phyloP scores from a whole-genome alignment of 495 filamentous ascomycete species.

The Cryomyces minteri region DNA sequence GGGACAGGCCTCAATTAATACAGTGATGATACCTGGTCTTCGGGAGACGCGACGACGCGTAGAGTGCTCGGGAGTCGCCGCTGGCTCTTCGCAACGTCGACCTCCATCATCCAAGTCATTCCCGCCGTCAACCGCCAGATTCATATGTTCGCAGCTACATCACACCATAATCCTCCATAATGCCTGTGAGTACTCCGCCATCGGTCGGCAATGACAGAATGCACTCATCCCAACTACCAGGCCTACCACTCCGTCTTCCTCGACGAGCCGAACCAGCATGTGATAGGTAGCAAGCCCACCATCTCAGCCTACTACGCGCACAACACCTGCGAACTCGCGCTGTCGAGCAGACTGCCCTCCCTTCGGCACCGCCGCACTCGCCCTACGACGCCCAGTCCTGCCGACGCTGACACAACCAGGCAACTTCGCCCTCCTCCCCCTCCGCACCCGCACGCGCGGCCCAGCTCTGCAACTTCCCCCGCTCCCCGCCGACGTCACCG shows the following conservation, averaged over 20 bases:
- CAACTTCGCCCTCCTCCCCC: constrained; percentile 85
- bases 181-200: too few relatives aligned
- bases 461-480: constrained; percentile 72
- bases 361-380: not conserved
- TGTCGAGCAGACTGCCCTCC: not conserved
- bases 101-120: too few relatives aligned
- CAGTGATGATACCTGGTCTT: too few relatives aligned
- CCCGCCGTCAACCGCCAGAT: too few relatives aligned
- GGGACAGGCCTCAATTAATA: too few relatives aligned
- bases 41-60: too few relatives aligned
- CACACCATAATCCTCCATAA: too few relatives aligned
- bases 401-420: constrained; percentile 24
- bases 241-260: constrained; percentile 93
- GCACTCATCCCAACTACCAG: constrained; percentile 21
- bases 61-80: too few relatives aligned
- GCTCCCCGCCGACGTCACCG: constrained; percentile 47
- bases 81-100: too few relatives aligned
- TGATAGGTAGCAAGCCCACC: constrained; percentile 31
- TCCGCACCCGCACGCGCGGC: constrained; percentile 82
- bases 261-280: constrained; percentile 48
- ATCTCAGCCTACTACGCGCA: constrained; percentile 13
- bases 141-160: too few relatives aligned
- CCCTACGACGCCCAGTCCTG: too few relatives aligned
- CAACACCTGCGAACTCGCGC: constrained; percentile 3
- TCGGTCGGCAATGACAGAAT: too few relatives aligned